Base-by-base conservation (phyloP, 2,329 filamentous ascomycete genomes). In the Ascochyta rabiei region DNA sequence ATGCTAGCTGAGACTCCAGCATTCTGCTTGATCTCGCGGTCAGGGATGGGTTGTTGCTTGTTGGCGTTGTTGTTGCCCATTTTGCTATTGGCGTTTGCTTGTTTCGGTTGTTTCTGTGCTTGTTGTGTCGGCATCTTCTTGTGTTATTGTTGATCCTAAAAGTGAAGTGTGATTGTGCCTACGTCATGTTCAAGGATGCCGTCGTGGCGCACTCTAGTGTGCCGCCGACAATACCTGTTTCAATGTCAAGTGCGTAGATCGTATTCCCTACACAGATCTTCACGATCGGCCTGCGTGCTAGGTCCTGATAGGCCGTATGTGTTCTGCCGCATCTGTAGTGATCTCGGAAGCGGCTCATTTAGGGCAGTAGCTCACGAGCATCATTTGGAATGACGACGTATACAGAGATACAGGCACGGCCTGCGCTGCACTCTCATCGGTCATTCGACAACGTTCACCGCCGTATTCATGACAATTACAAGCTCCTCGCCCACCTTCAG, bases 21-120 rank as follows among this genome's bases (percentile, higher is more conserved):
- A 59, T 73, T 75, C 46, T 76, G 73, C 45, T 75, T 75, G 47
- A 75, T 67, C n/a, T 76, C 73, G 55, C 66, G 64, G 9, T 74
- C 67, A 1, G 73, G 66, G 28, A 75, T 73, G 39, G 42, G 31
- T 12, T 64, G 60, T 12, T 57, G 58, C 16, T 57, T 53, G 5
- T 46, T 43, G 19, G 42, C 19, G 16, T 49, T 54, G 8, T 48
- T 50, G 30, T 60, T 51, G 15, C 53, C 49, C 56, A 58, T 64
- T 2, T 59, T 57, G 35, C 44, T 49, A 16, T 49, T 41, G 1
- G 50, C 8, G 2, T 57, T 60, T 7, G 42, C 30, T 3, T 28
- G 6, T 28, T 56, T 61, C 1, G 56, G 35, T 40, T 57, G 2
- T 23, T 23, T 23, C 21, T 23, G 21, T 23, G 21, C 21, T 23